Base-by-base conservation (phyloP, 768 basidiomycete species). In the Leccinum uliginosum region DNA sequence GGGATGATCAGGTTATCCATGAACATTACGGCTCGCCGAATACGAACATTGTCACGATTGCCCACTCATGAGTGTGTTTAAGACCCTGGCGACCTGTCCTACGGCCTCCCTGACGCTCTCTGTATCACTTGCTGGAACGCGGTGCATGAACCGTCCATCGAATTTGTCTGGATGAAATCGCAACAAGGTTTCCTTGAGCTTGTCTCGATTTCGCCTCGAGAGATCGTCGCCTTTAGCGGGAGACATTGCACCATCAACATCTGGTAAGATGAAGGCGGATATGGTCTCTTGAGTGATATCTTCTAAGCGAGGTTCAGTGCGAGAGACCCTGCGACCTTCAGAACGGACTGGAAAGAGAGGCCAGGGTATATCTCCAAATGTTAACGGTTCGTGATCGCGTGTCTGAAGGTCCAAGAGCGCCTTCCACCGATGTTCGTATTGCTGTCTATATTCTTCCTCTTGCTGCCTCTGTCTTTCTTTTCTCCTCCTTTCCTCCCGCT, bases 151-250 rank as follows among this genome's bases (percentile, higher is more conserved):
- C 32, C 89, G 78, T 19, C 89, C 86, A 67, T 91, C 86, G 53
- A 90, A 90, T 67, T 91, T 91, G 70, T 91, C 89, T 2, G 89
- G 89, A 65, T 91, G 89, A 67, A 87, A 91, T 19, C 87, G 83
- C 24, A 89, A 69, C 63, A 89, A 77, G 0, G 85, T 78, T 70
- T 89, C 87, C 62, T 85, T 75, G 46, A 89, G 64, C 59, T 78
- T 84, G 19, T 89, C 85, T 66, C 81, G 85, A 32, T 74, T 76
- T 65, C 78, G 81, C 68, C 76, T 81, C 32, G 68, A 66, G 21
- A 57, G 57, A 19, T 72, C 74, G 50, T 58, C 66, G 21, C 60
- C 51, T 19, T 51, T 48, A 45, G 60, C 53, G 46, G 54, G 44
- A 21, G 32, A 9, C 17, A 47, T 50, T 14, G 32, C 30, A 46